Base-by-base conservation (phyloP, 192 early-diverging fungal genomes). In the Backusella morwellensis region DNA sequence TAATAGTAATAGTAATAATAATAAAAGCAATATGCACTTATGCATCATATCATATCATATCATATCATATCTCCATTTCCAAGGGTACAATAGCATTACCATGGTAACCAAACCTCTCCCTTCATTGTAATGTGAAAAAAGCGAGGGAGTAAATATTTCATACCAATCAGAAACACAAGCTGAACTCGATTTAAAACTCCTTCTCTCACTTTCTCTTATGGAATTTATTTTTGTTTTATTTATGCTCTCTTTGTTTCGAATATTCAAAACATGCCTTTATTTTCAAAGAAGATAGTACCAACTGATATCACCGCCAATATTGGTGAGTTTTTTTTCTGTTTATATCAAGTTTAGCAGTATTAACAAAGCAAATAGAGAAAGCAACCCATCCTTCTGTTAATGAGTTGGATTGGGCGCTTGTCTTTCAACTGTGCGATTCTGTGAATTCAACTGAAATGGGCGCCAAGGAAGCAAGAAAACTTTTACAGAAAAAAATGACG, bases 381-480 rank as follows among this genome's bases (percentile, higher is more conserved):
- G 75, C 76, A 29, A 79, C 78, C 17, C 42, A 66, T 50, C 73
- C 77, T 23, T 47, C 52, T 29, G 38, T 69, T 14, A 72, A 66
- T 32, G 82, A 80, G 23, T 50, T 79, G 41, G 82, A 83, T 66
- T 83, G 82, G 82, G 63, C 76, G 23, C 47, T 83, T 34, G 68
- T 80, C 19, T 75, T 80, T 68, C 66, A 77, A 38, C 69, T 83
- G 15, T 80, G 82, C 44, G 73, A 83, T 52, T 59, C 70, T 6
- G 59, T 83, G 17, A 77, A 80, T 26, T 70, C 47, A 1, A 66
- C 78, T 34, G 82, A 80, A 9, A 67, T 80, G 52, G 82, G 82
- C 12, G 82, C 78, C 17, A 83, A 83, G 72, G 82, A 83, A 67
- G 82, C 82, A 21, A 70, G 82, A 42, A 83, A 83, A 36, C 67